Base-by-base conservation (phyloP, 148 eudicot genomes). In the Linanthus parryae region DNA sequence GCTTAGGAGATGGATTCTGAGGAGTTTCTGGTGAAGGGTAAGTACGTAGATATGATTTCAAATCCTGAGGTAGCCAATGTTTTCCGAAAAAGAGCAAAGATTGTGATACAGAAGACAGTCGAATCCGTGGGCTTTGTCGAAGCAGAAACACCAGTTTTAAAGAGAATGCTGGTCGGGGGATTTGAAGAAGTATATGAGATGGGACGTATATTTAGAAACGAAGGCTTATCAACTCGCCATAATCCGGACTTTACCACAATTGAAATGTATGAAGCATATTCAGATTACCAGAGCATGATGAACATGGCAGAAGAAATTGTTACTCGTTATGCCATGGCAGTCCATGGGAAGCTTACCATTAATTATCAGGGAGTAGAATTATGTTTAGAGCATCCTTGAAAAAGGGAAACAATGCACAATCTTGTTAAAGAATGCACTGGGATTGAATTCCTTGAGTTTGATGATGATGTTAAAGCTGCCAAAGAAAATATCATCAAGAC, bases 181-280 rank as follows among this genome's bases (percentile, higher is more conserved):
- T 91, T 91, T 65, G 98, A 91, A 62, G 86, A 77, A 66, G 98
- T 86, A 41, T 91, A 91, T 73, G 94, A 91, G 69, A 81, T 91
- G 28, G 94, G 98, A 26, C 82, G 95, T 7, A 91, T 91, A 45
- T 86, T 91, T 68, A 73, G 99, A 73, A 92, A 92, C 70, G 99
- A 92, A 80, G 99, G 99, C 68, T 62, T 92, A 75, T 92, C 99
- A 52, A 84, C 99, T 42, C 94, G 99, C 54, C 99, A 92, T 64
- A 92, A 92, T 84, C 99, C 99, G 28, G 99, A 92, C 42, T 92
- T 92, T 57, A 87, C 99, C 60, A 92, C 99, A 5, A 92, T 92
- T 34, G 99, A 87, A 95, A 68, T 92, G 72, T 92, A 92, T 52
- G 99, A 92, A 84, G 99, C 96, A 41, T 92, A 88, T 82, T 74